Evolutionary conservation across 2,329 filamentous ascomycete species (phyloP).

Genomic region (Cladophialophora bantiana): DNA sequence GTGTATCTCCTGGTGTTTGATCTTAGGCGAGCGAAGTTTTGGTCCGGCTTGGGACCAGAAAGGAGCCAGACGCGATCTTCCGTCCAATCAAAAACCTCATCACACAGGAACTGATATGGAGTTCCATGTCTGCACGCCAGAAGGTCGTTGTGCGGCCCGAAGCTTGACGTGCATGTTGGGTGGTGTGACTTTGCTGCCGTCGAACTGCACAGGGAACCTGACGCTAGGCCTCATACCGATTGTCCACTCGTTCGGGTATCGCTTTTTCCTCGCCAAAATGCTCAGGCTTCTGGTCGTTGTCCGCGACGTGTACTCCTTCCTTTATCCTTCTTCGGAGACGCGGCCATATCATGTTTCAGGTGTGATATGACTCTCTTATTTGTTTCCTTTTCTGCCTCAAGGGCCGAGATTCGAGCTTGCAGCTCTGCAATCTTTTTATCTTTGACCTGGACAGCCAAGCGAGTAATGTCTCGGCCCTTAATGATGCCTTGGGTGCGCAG

Average conservation of each 20-base stretch:
- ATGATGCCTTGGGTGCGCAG: slow-evolving; percentile 66
- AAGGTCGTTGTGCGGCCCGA: not conserved
- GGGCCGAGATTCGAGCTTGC: slow-evolving; percentile 66
- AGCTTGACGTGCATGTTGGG: not conserved
- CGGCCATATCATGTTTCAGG: slow-evolving; percentile 44
- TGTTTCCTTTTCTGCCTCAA: slow-evolving; percentile 64
- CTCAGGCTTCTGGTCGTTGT: slow-evolving; percentile 30
- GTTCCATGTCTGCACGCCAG: not conserved
- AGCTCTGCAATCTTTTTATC: slow-evolving; percentile 71
- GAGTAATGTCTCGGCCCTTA: slow-evolving; percentile 69
- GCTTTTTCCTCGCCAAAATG: not conserved
- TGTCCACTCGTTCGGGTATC: not conserved
- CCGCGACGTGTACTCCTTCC: slow-evolving; percentile 12
- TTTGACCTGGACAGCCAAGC: slow-evolving; percentile 67
- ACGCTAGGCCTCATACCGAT: not conserved
- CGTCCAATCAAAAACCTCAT: not conserved
- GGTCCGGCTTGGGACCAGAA: not conserved
- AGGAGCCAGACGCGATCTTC: not conserved
- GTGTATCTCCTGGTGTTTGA: not conserved
- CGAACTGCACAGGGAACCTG: not conserved
- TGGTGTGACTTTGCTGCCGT: not conserved
- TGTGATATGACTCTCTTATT: slow-evolving; percentile 56
- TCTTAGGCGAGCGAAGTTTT: not conserved
- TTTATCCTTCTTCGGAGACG: slow-evolving; percentile 34
- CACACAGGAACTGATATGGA: not conserved